A percentile compares a stretch with the other conserved stretches of the same genome.
These are phyloP conservation scores for Pelargonium fulgidum DNA, from an alignment of 441 rosid species.

Conservation along the genomic window DNA sequence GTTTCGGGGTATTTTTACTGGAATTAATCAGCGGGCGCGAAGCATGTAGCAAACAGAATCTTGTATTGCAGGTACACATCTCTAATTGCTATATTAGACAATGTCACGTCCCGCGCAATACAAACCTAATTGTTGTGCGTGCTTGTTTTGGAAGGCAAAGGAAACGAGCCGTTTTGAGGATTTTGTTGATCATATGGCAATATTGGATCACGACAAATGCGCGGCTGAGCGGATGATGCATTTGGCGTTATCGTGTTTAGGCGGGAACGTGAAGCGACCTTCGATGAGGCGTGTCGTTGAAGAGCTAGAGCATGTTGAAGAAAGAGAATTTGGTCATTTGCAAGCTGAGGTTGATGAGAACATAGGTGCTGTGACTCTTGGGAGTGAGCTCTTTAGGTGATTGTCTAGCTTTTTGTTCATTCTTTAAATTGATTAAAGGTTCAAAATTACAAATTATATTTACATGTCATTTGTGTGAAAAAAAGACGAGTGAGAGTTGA, in stretches of 20 bases:
- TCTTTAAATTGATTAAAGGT: constrained; percentile 25
- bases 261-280: constrained; percentile 25
- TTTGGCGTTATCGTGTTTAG: constrained; percentile 34
- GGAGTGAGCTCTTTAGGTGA: constrained; percentile 47
- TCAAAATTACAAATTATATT: neutral
- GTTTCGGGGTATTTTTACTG: constrained; percentile 42
- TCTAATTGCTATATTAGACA: neutral
- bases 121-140: neutral
- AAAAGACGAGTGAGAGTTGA: neutral
- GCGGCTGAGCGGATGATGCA: constrained; percentile 28
- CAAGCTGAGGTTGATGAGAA: constrained; percentile 27
- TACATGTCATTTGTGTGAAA: neutral
- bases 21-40: constrained; percentile 37
- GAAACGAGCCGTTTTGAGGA: neutral
- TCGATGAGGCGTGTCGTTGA: constrained; percentile 28
- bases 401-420: constrained; percentile 5
- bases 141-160: constrained; percentile 24
- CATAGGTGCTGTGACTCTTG: constrained; percentile 37
- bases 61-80: constrained; percentile 30
- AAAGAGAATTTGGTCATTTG: constrained; percentile 26
- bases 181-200: constrained; percentile 27
- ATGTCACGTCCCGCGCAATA: too few species aligned
- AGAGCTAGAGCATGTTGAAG: constrained; percentile 31
- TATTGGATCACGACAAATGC: constrained; percentile 9
- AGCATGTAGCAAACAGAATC: constrained; percentile 23